Evolutionary conservation across 306 rosid species (phyloP).

Genomic region (Urtica urens): DNA sequence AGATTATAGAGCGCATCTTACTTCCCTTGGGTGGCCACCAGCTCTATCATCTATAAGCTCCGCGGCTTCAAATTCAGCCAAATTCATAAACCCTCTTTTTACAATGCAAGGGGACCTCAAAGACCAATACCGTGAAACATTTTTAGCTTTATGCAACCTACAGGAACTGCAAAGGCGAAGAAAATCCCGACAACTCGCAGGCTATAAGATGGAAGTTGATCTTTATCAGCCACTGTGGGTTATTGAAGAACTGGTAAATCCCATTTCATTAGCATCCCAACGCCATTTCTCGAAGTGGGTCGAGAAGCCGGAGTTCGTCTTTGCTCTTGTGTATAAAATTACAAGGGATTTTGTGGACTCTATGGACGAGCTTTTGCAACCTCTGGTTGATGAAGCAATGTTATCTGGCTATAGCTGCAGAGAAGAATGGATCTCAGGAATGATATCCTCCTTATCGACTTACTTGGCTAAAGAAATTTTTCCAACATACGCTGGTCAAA

Average conservation of each 20-base stretch:
- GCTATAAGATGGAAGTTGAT: constrained; percentile 43
- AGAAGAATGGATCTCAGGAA: constrained; percentile 93
- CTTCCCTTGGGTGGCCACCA: constrained; percentile 91
- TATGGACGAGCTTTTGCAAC: constrained; percentile 83
- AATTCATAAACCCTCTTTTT: constrained; percentile 56
- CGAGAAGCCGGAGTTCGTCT: constrained; percentile 76
- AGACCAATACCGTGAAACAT: constrained; percentile 59
- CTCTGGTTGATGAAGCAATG: constrained; percentile 82
- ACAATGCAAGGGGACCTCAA: constrained; percentile 73
- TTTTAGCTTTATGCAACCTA: constrained; percentile 66
- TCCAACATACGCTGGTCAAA: constrained; percentile 48
- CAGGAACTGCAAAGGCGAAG: constrained; percentile 82
- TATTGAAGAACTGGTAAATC: constrained; percentile 93
- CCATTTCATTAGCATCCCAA: constrained; percentile 68
- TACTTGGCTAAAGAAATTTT: constrained; percentile 81
- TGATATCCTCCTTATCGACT: constrained; percentile 70
- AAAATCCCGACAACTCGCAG: constrained; percentile 71
- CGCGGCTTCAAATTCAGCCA: constrained; percentile 30
- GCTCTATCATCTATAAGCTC: constrained; percentile 49
- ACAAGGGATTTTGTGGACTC: constrained; percentile 76
- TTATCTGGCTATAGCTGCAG: constrained; percentile 78
- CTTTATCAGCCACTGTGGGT: constrained; percentile 87
- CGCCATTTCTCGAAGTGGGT: constrained; percentile 83
- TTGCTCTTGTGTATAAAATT: constrained; percentile 76
- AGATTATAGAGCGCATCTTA: constrained; percentile 70